Evolutionary conservation across 164 flowering plant species (phyloP).

Genomic region (Euptelea pleiosperma): DNA sequence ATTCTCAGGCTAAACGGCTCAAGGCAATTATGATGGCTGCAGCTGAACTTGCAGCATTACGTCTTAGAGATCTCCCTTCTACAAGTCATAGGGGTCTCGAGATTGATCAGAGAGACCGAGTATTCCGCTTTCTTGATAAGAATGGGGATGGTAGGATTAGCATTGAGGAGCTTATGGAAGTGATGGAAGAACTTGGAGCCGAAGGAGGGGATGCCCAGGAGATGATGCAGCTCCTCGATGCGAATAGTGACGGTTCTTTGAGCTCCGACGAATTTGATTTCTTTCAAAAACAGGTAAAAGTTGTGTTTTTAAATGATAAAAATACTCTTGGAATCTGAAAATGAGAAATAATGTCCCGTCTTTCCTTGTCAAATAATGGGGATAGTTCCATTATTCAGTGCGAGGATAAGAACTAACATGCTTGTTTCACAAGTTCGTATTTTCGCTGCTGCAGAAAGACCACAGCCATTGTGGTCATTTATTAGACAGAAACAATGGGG

Average conservation of each 20-base stretch:
- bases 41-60: constrained; percentile 82
- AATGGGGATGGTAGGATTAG: constrained; percentile 96
- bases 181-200: constrained; percentile 97
- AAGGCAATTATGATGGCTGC: constrained; percentile 96
- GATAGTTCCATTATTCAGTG: constrained; percentile 1
- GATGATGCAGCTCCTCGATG: constrained; percentile 91
- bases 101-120: constrained; percentile 50
- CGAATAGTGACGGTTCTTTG: constrained; percentile 89
- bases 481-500: neutral
- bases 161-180: constrained; percentile 88
- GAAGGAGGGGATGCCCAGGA: constrained; percentile 82
- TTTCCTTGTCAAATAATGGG: neutral
- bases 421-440: neutral
- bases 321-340: neutral
- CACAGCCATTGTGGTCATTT: neutral
- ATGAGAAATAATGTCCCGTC: neutral
- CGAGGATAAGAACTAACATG: neutral
- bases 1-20: constrained; percentile 68
- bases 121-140: constrained; percentile 86
- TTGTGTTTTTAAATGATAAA: neutral
- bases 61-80: constrained; percentile 71
- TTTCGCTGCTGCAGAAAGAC: neutral
- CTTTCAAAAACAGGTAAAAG: constrained; percentile 75
- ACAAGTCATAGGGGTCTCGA: constrained; percentile 37
- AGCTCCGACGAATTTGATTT: constrained; percentile 89